These are phyloP conservation scores for Ceratobasidium sp. DNA, from an alignment of 1,284 basidiomycete species.

Conservation along the genomic window DNA sequence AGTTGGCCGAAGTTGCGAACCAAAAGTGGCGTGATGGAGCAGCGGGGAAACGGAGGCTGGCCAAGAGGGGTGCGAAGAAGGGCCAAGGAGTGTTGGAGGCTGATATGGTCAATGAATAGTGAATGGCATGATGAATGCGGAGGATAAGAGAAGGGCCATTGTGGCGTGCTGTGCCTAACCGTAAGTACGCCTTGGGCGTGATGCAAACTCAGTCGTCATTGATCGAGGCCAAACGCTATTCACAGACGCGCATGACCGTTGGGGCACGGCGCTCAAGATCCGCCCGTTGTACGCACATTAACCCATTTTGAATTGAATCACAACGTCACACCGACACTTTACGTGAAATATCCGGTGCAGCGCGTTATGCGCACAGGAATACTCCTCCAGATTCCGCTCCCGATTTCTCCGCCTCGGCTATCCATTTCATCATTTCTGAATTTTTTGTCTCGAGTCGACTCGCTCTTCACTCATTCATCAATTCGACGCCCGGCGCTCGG, in stretches of 20 bases:
- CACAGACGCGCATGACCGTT: neutral
- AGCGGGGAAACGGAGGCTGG: conserved; percentile 43
- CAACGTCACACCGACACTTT: neutral
- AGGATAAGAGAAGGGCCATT: neutral
- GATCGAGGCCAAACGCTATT: neutral
- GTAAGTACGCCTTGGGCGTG: neutral
- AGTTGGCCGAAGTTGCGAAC: conserved; percentile 76
- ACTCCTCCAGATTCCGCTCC: neutral
- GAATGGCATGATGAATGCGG: neutral
- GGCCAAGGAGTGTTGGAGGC: neutral
- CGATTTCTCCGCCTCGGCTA: neutral
- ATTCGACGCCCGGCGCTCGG: no score
- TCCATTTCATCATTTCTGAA: neutral
- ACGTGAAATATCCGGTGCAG: neutral
- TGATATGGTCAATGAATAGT: neutral
- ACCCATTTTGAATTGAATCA: neutral
- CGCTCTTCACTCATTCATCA: neutral
- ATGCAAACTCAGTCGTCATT: neutral
- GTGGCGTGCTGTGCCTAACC: neutral
- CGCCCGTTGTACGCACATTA: neutral
- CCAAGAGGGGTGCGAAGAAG: conserved; percentile 15
- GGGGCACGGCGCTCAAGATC: neutral
- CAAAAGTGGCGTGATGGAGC: conserved; percentile 72
- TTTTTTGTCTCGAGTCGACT: neutral
- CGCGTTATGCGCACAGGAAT: neutral